Conservation (phyloP, 495 filamentous ascomycete species). For the Penicillium alfredii region DNA sequence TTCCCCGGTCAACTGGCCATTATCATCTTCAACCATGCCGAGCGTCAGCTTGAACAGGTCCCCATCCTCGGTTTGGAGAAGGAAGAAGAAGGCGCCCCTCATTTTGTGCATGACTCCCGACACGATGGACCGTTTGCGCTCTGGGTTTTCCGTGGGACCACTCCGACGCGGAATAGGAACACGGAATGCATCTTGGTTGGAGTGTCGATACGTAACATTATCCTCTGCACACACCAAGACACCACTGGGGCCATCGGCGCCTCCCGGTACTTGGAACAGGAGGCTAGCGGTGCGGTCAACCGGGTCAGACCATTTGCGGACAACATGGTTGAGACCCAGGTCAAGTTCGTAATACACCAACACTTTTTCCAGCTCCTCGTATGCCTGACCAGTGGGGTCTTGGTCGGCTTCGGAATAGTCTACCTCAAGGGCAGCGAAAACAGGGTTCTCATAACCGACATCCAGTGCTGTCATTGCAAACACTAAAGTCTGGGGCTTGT, state of each 20-base stretch:
- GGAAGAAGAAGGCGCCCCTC: conserved; percentile 95
- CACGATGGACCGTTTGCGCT: conserved; percentile 78
- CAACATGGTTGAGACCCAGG: conserved; percentile 92
- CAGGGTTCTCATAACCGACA: conserved; percentile 92
- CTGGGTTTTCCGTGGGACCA: conserved; percentile 85
- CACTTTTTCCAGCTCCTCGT: conserved; percentile 74
- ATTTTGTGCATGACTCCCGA: conserved; percentile 95
- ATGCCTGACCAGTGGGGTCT: conserved; percentile 80
- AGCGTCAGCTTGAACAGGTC: conserved; percentile 96
- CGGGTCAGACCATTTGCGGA: conserved; percentile 88
- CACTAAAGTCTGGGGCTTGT: conserved; percentile 89
- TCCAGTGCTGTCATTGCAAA: conserved; percentile 83
- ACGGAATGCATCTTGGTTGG: conserved; percentile 81
- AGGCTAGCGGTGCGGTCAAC: conserved; percentile 87
- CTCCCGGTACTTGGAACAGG: conserved; percentile 93
- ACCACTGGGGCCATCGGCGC: conserved; percentile 87
- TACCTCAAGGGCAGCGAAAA: conserved; percentile 90
- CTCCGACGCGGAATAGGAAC: conserved; percentile 82
- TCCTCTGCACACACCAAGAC: conserved; percentile 93
- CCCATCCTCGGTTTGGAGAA: conserved; percentile 91
- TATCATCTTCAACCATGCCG: conserved; percentile 79
- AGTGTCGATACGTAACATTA: conserved; percentile 89
- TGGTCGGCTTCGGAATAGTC: conserved; percentile 90
- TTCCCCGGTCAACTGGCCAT: conserved; percentile 70
- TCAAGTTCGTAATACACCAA: conserved; percentile 97